phyloP scores from a whole-genome alignment of 108 stramenopile genomes.

The Aurantiochytrium sp. region DNA sequence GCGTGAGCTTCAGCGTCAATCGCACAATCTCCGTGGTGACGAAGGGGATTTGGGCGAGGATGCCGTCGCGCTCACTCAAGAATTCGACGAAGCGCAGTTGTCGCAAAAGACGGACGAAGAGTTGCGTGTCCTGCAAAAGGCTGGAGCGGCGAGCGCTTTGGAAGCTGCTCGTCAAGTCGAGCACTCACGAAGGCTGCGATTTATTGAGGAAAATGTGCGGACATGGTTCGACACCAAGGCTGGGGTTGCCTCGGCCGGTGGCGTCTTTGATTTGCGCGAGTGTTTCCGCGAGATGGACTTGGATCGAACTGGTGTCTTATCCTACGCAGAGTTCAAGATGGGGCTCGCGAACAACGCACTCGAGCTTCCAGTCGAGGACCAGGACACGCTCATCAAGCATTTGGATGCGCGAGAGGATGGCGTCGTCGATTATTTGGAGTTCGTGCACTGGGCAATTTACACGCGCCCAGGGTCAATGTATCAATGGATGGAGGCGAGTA shows the following conservation, averaged over 20 bases:
- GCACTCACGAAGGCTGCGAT: not conserved
- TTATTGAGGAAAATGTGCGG: not conserved
- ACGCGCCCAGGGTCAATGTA: not conserved
- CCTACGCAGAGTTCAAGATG: not conserved
- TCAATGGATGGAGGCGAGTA: not conserved
- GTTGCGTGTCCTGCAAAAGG: not conserved
- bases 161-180: not conserved
- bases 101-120: not conserved
- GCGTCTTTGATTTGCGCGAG: not conserved
- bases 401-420: not conserved
- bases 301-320: not conserved
- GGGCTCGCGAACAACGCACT: not conserved
- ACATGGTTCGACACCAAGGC: not conserved
- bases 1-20: not conserved
- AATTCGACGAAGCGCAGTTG: not conserved
- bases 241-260: not conserved
- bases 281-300: not conserved
- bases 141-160: not conserved
- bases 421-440: not conserved
- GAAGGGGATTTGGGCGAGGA: not conserved
- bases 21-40: not conserved
- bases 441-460: not conserved
- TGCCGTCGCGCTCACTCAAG: not conserved
- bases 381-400: slow-evolving; percentile 6
- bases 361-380: not conserved